Percentiles rank a stretch among this genome's conserved stretches.
Evolutionary conservation across 768 basidiomycete species (phyloP).

Genomic region (Coprinopsis sp.): DNA sequence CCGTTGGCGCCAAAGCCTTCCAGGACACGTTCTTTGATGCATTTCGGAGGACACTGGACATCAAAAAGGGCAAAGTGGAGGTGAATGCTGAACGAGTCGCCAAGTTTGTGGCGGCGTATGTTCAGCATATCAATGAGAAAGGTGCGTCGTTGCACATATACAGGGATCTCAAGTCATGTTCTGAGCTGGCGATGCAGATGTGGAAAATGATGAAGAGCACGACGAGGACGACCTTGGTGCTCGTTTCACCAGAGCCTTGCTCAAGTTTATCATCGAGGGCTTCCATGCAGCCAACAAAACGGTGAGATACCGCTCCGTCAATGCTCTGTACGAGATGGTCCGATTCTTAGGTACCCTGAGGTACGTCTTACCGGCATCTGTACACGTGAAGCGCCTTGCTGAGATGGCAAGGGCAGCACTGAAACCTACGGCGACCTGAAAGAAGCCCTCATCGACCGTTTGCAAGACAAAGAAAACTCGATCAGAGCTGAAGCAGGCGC

Average conservation of each 20-base stretch:
- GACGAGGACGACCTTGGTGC: constrained; percentile 61
- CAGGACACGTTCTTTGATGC: constrained; percentile 57
- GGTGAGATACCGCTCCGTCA: constrained; percentile 75
- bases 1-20: constrained; percentile 76
- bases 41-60: constrained; percentile 33
- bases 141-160: constrained; percentile 44
- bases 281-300: constrained; percentile 85
- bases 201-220: constrained; percentile 31
- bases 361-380: constrained; percentile 43
- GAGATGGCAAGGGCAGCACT: constrained; percentile 45
- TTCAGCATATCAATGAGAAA: constrained; percentile 71
- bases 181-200: constrained; percentile 35
- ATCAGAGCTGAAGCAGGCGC: constrained; percentile 79
- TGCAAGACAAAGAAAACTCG: constrained; percentile 71
- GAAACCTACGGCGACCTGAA: constrained; percentile 66
- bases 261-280: constrained; percentile 68
- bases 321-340: constrained; percentile 76
- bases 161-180: neutral
- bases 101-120: constrained; percentile 80
- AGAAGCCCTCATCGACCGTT: constrained; percentile 59
- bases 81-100: constrained; percentile 64
- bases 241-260: constrained; percentile 60
- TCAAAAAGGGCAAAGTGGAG: neutral
- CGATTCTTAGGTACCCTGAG: constrained; percentile 79
- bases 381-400: neutral